Base-by-base conservation (phyloP, 2,329 filamentous ascomycete genomes). In the Fusarium tricinctum region DNA sequence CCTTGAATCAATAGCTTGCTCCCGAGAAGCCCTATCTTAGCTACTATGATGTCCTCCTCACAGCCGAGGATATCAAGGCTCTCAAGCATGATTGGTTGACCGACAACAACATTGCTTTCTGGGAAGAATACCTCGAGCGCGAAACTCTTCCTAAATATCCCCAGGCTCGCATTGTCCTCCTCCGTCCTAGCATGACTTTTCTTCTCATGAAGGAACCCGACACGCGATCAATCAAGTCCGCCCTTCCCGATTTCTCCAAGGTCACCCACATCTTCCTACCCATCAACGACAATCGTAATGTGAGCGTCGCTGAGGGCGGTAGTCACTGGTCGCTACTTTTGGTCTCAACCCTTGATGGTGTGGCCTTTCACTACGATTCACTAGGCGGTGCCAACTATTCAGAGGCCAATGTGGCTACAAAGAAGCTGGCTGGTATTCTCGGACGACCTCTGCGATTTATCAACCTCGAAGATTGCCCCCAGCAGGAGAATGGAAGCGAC, bases 321-420 rank as follows among this genome's bases (percentile, higher is more conserved):
- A 92, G 91, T 5, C 96, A 99, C 78, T 99, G 96, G 96, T 97
- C 93, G 1, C 83, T 99, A 0, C 88, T 99, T 1, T 87, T 99
- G 4, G 94, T 99, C 32, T 94, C 91, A 14, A 87, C 94, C 40
- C 89, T 97, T 49, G 96, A 99, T 76, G 90, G 93, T 10, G 89
- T 97, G 4, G 93, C 95, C 0, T 99, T 99, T 79, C 96, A 99
- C 83, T 99, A 99, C 81, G 96, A 99, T 81, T 95, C 91, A 2
- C 84, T 98, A 26, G 87, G 88, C 3, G 89, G 90, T 3, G 86
- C 88, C 39, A 98, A 99, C 79, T 87, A 88, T 63, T 81, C 85
- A 42, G 92, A 97, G 69, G 96, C 93, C 1, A 85, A 86, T 50
- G 81, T 86, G 2, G 91, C 91, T 8, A 88, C 91, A 0, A 81